Evolutionary conservation across 208 protist species (phyloP).

Genomic region (Trypanosoma avium): DNA sequence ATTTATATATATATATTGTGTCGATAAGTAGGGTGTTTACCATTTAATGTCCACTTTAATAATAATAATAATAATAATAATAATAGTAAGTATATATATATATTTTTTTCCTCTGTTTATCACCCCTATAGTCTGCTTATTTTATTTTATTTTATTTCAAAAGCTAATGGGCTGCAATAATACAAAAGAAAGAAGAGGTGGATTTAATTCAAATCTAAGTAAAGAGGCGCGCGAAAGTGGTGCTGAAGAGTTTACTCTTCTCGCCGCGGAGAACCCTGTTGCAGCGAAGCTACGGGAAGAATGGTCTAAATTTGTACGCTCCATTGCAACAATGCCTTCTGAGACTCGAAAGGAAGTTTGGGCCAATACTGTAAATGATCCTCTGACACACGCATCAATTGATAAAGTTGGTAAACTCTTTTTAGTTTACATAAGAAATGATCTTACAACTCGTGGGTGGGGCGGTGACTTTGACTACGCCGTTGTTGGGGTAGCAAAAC

Average conservation of each 20-base stretch:
- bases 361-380: conserved; percentile 48
- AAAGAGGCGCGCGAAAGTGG: conserved; percentile 19
- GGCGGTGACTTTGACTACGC: conserved; percentile 86
- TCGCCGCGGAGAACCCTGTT: conserved; percentile 68
- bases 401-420: conserved; percentile 85
- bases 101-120: no score
- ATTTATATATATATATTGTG: no score
- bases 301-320: conserved; percentile 62
- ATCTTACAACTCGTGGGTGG: conserved; percentile 69
- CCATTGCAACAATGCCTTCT: conserved; percentile 28
- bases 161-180: conserved; percentile 72
- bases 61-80: no score
- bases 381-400: conserved; percentile 68
- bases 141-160: no score
- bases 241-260: conserved; percentile 47
- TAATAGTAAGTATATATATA: no score
- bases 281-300: conserved; percentile 64
- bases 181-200: conserved; percentile 35
- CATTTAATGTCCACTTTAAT: no score
- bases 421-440: conserved; percentile 73
- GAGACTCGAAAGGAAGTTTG: conserved; percentile 59
- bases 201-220: conserved; percentile 3
- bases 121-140: no score
- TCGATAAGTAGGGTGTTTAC: no score
- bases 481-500: conserved; percentile 64